phyloP scores from a whole-genome alignment of 1,284 basidiomycete species.

The Rhodofomes roseus region DNA sequence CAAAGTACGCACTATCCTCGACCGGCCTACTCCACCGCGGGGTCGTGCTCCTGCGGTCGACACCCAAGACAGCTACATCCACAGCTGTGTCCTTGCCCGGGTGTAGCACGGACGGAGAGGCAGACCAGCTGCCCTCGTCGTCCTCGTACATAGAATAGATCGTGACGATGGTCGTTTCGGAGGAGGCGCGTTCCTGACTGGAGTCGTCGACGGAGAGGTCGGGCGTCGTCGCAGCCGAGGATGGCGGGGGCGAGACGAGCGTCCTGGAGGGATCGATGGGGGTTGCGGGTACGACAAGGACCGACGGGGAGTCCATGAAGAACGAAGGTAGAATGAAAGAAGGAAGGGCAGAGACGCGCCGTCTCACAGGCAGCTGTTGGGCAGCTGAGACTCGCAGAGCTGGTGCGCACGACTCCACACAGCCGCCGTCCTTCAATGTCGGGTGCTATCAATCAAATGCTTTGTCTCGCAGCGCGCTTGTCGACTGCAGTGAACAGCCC shows the following conservation, averaged over 20 bases:
- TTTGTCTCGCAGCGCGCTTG: background rate
- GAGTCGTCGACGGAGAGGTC: slow-evolving; percentile 24
- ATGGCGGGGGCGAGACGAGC: slow-evolving; percentile 20
- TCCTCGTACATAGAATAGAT: slow-evolving; percentile 76
- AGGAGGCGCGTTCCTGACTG: slow-evolving; percentile 37
- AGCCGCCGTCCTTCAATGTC: slow-evolving; percentile 2
- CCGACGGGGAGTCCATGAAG: slow-evolving; percentile 43
- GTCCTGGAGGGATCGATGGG: slow-evolving; percentile 25
- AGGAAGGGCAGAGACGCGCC: slow-evolving; percentile 4
- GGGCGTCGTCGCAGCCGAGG: slow-evolving; percentile 23
- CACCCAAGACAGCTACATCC: slow-evolving; percentile 8
- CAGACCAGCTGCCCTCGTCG: slow-evolving; percentile 40
- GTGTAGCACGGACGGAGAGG: slow-evolving; percentile 25
- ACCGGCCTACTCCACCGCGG: slow-evolving; percentile 18
- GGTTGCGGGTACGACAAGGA: slow-evolving; percentile 40
- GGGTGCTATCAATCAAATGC: slow-evolving; percentile 1
- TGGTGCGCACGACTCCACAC: slow-evolving; percentile 3
- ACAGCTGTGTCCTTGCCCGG: slow-evolving; percentile 18
- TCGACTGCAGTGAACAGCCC: background rate
- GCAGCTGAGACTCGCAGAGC: slow-evolving; percentile 1
- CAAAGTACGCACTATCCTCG: slow-evolving; percentile 30
- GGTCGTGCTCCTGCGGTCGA: slow-evolving; percentile 22
- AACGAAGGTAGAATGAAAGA: slow-evolving; percentile 5
- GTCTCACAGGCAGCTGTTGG: background rate
- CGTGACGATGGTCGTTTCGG: slow-evolving; percentile 67